Evolutionary conservation across 2,329 filamentous ascomycete species (phyloP), one percentile per base, ranked within the genome.

Genomic region (Raffaelea ambrosiae): DNA sequence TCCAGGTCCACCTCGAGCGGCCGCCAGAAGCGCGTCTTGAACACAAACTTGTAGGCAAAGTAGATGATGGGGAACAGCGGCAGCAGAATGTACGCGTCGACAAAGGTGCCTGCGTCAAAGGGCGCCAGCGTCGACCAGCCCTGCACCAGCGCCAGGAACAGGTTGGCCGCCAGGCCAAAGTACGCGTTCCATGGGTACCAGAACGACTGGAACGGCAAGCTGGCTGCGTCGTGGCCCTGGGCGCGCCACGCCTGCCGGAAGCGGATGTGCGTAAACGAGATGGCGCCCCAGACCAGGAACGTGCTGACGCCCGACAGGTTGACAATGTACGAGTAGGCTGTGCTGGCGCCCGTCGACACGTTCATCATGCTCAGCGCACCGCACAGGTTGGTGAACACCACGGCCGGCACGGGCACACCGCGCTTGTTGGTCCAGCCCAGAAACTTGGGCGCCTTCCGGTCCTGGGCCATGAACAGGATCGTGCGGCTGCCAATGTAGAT

Each of bases 401-500:
- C 74, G 56, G 63, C 84, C 62, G 62, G 76, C 56, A 76, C 75
- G 3, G 77, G 77, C 4, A 80, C 74, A 22, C 86, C 86, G 14
- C 77, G 72, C 21, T 67, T 68, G 60, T 84, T 79, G 2, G 85
- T 87, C 62, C 76, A 78, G 39, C 82, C 83, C 2, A 90, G 69
- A 56, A 90, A 75, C 19, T 64, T 67, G 0, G 86, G 86, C 0
- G 86, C 86, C 62, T 86, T 87, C 42, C 77, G 72, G 40, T 81
- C 79, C 56, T 86, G 81, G 0, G 84, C 84, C 79, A 90, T 86
- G 66, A 81, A 88, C 0, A 89, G 66, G 2, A 91, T 65, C 0
- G 85, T 89, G 20, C 86, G 77, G 3, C 83, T 86, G 40, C 80
- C 81, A 54, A 90, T 86, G 61, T 89, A 90, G 52, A 90, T 84